Evolutionary conservation across 257 asterid species (phyloP).

Genomic region (Galeopsis tetrahit): DNA sequence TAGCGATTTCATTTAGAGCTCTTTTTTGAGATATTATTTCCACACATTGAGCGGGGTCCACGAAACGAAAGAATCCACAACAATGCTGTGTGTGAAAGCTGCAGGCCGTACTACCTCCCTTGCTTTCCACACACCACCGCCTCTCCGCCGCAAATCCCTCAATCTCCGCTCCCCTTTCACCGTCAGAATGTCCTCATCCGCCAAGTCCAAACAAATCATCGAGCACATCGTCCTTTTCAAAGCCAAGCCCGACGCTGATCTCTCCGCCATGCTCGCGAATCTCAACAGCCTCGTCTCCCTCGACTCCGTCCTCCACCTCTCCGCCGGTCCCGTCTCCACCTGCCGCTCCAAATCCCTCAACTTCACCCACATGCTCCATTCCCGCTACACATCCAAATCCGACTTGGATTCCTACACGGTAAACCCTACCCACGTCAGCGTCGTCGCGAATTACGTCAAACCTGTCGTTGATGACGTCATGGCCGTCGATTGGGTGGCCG

Average conservation of each 20-base stretch:
- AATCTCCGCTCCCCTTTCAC: slow-evolving; percentile 24
- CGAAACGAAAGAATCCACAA: not conserved
- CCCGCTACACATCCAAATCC: slow-evolving; percentile 67
- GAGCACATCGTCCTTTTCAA: slow-evolving; percentile 89
- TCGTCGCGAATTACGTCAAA: slow-evolving; percentile 46
- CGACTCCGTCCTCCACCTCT: slow-evolving; percentile 70
- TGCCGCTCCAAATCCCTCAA: slow-evolving; percentile 59
- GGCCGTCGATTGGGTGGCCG: slow-evolving; percentile 74
- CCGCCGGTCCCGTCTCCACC: slow-evolving; percentile 71
- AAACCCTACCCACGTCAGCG: slow-evolving; percentile 56
- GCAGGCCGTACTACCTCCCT: slow-evolving; percentile 37
- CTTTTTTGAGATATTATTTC: no score
- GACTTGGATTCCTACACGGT: slow-evolving; percentile 64
- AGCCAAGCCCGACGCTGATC: slow-evolving; percentile 58
- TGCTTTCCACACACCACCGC: slow-evolving; percentile 35
- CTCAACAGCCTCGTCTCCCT: slow-evolving; percentile 67
- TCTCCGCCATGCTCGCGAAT: slow-evolving; percentile 70
- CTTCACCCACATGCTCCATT: slow-evolving; percentile 92
- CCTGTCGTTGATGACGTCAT: slow-evolving; percentile 60
- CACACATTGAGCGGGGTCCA: no score
- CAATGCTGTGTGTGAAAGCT: slow-evolving; percentile 40
- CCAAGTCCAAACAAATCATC: slow-evolving; percentile 49
- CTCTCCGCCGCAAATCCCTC: slow-evolving; percentile 28
- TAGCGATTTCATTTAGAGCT: no score
- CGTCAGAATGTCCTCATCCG: slow-evolving; percentile 44